These are phyloP conservation scores for Haplosporangium gracile DNA, from an alignment of 192 early-diverging fungal species.

Conservation along the genomic window DNA sequence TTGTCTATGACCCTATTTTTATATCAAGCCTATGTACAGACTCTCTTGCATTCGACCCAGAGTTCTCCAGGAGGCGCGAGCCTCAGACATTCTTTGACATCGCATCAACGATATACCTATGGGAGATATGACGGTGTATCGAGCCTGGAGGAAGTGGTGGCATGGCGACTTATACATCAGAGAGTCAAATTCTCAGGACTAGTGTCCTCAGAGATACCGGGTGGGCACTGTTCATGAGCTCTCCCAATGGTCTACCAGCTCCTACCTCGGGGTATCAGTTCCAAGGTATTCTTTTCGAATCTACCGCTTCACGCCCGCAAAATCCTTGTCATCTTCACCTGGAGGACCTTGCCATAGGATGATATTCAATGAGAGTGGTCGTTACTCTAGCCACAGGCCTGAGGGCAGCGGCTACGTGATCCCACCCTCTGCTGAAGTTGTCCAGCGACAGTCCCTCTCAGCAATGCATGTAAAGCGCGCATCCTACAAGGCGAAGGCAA, in stretches of 20 bases:
- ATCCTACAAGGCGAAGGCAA: too few species aligned
- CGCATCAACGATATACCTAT: slow-evolving; percentile 7
- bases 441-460: slow-evolving; percentile 30
- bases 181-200: not conserved
- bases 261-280: slow-evolving; percentile 16
- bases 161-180: slow-evolving; percentile 18
- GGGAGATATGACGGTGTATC: slow-evolving; percentile 32
- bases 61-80: slow-evolving; percentile 42
- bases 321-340: slow-evolving; percentile 25
- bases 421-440: not conserved
- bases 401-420: slow-evolving; percentile 25
- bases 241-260: slow-evolving; percentile 27
- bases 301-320: slow-evolving; percentile 20
- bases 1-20: slow-evolving; percentile 33
- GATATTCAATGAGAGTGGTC: slow-evolving; percentile 19
- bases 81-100: slow-evolving; percentile 19
- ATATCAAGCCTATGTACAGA: slow-evolving; percentile 38
- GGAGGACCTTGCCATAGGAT: slow-evolving; percentile 13
- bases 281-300: slow-evolving; percentile 39
- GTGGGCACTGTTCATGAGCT: slow-evolving; percentile 15
- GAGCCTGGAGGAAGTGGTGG: slow-evolving; percentile 27
- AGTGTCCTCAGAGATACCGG: slow-evolving; percentile 28
- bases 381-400: not conserved
- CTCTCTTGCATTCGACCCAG: slow-evolving; percentile 27
- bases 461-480: slow-evolving; percentile 11